Percentiles rank a stretch among this genome's conserved stretches.
phyloP scores from a whole-genome alignment of 2,329 filamentous ascomycete species.

The Coniochaeta sp. region DNA sequence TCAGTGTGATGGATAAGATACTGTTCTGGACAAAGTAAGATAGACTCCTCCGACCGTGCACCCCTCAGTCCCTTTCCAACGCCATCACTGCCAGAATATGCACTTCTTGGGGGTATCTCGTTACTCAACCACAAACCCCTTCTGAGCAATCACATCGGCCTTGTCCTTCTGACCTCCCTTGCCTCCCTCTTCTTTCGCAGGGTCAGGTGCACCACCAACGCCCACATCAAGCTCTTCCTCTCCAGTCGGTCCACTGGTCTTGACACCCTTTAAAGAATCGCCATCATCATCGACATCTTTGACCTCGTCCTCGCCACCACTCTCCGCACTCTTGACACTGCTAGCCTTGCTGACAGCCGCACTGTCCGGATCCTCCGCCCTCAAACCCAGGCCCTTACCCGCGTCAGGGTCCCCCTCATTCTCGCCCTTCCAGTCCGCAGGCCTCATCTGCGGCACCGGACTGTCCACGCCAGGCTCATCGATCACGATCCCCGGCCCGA shows the following conservation, averaged over 20 bases:
- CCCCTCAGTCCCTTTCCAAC: too few relatives aligned
- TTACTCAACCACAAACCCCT: constrained; percentile 13
- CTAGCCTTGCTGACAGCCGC: constrained; percentile 64
- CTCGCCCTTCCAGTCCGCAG: constrained; percentile 69
- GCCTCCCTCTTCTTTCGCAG: neutral
- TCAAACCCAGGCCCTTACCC: constrained; percentile 60
- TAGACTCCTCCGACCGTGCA: too few relatives aligned
- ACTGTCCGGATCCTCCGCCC: constrained; percentile 57
- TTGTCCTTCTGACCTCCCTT: neutral
- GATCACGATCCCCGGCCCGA: constrained; percentile 34
- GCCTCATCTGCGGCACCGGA: constrained; percentile 58
- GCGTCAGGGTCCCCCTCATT: constrained; percentile 36
- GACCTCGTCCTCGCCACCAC: constrained; percentile 1
- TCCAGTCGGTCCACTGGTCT: constrained; percentile 18
- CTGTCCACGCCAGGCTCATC: constrained; percentile 59
- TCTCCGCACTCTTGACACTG: constrained; percentile 44
- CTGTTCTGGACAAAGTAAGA: too few relatives aligned
- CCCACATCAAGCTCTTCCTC: constrained; percentile 15
- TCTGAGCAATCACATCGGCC: constrained; percentile 9
- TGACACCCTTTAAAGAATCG: constrained; percentile 18
- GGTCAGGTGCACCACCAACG: neutral
- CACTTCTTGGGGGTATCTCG: neutral
- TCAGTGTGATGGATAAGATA: too few relatives aligned
- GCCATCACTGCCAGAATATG: neutral
- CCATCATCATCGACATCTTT: constrained; percentile 9